Base-by-base conservation (phyloP, 768 basidiomycete genomes). In the Xerocomellus chrysenteron region DNA sequence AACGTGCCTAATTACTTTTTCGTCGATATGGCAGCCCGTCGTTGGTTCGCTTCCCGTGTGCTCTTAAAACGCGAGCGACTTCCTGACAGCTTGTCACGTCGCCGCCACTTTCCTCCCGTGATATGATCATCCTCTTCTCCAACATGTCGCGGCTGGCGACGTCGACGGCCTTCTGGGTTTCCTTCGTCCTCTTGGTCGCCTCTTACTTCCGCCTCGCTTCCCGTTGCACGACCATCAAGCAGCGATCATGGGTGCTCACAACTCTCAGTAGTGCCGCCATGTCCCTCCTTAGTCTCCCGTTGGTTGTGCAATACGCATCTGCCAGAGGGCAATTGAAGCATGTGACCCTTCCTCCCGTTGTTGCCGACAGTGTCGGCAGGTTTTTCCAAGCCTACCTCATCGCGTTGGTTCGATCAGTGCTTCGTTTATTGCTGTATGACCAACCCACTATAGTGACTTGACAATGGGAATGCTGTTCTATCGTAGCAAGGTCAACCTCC, bases 341-440 rank as follows among this genome's bases (percentile, higher is more conserved):
- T 24, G 46, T 72, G 1, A 57, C 59, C 44, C 46, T 70, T 19
- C 58, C 67, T 8, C 59, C 58, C 28, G 55, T 57, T 40, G 61
- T 63, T 32, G 62, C 69, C 4, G 65, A 69, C 12, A 28, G 66
- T n/a, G 68, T 60, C 8, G 64, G 64, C 53, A 65, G 75, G 54
- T 74, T 77, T 51, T 82, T 82, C 61, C 79, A 78, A 55, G 77
- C 75, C 10, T 81, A 81, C 66, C 75, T 83, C 54, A 60, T 70
- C 58, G 58, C 41, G 69, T 69, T 52, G 47, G 70, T 71, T 35
- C 56, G 17, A 60, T 64, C 58, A 26, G n/a, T 59, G 19, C 53
- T 64, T 52, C 43, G 4, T 54, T 44, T 57, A 24, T 41, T 42
- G 46, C 50, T 28, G 21, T 49, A 52, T 63, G 19, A 56, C 60